Evolutionary conservation across 78 protist species (phyloP), one percentile per base, ranked within the genome.

Genomic region (Chrysochromulina tobinii): DNA sequence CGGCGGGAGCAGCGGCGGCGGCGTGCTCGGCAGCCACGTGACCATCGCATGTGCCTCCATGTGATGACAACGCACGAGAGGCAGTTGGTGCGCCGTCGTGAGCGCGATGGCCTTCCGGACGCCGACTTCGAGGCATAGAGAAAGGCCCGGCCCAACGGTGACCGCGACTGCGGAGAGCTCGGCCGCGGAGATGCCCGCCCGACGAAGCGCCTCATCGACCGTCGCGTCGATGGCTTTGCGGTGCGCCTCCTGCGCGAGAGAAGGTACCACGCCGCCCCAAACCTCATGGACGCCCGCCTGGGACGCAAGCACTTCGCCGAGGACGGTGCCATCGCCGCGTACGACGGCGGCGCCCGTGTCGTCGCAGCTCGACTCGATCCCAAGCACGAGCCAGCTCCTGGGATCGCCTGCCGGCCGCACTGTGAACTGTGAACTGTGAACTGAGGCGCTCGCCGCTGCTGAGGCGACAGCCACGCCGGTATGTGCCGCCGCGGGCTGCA

Each of bases 281-380:
- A 11, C 20, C 72, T 59, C 66, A 15, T 87, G 90, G 18, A 83
- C 53, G 23, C 69, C 89, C 50, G 68, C 77, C 50, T 58, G 89
- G 5, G 69, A 84, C 51, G 69, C 66, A 67, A 84, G 11, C 61
- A 15, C 38, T 67, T 84, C 66, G 12, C 50, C 53, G 20, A 84
- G 89, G 20, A 84, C 77, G 53, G 21, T 15, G 53, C 66, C 69
- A 18, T 84, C 66, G 18, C 66, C 66, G 7, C 83, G 83, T 5
- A 88, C 85, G 25, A 88, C 89, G 1, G 93, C 93, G 8, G 89
- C 93, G 18, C 83, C 93, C 21, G 93, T 91, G 69, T 91, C 93
- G 68, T 91, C 93, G 54, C 93, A 91, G 64, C 87, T 77, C 57
- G 93, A 81, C 84, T 91, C 93, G 50, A 91, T 91, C n/a, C 93